A percentile compares a stretch with the other conserved stretches of the same genome.
These are phyloP conservation scores for Cladosporium velox DNA, from an alignment of 2,329 filamentous ascomycete species.

Conservation along the genomic window DNA sequence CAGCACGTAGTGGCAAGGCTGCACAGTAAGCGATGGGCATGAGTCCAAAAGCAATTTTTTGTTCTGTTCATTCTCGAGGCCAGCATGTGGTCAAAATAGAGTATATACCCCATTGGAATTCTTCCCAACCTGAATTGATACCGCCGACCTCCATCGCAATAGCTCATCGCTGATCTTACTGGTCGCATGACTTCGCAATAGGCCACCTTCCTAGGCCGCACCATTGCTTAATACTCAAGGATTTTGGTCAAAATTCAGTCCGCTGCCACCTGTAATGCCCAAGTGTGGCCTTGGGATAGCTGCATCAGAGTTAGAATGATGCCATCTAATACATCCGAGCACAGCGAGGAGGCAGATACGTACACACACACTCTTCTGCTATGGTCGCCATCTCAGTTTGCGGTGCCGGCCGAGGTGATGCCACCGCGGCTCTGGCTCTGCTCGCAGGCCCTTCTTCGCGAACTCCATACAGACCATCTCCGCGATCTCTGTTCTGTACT, in stretches of 20 bases:
- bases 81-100: not conserved
- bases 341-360: not conserved
- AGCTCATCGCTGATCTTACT: not conserved
- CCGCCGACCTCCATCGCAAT: not conserved
- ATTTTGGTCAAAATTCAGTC: not conserved
- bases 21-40: not conserved
- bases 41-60: not conserved
- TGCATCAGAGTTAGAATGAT: not conserved
- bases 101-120: not conserved
- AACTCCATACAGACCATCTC: not conserved
- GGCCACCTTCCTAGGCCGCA: not conserved
- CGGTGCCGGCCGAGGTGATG: too few species aligned
- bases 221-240: not conserved
- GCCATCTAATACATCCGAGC: too few species aligned
- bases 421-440: not conserved
- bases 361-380: not conserved
- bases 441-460: not conserved
- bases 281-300: not conserved
- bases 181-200: not conserved
- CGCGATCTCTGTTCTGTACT: not conserved
- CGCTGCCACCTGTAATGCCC: not conserved
- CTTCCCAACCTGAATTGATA: not conserved
- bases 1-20: not conserved
- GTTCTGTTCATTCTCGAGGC: too few species aligned
- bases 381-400: not conserved